Conservation (phyloP, 2,329 filamentous ascomycete species). For the Lachnellula arida region DNA sequence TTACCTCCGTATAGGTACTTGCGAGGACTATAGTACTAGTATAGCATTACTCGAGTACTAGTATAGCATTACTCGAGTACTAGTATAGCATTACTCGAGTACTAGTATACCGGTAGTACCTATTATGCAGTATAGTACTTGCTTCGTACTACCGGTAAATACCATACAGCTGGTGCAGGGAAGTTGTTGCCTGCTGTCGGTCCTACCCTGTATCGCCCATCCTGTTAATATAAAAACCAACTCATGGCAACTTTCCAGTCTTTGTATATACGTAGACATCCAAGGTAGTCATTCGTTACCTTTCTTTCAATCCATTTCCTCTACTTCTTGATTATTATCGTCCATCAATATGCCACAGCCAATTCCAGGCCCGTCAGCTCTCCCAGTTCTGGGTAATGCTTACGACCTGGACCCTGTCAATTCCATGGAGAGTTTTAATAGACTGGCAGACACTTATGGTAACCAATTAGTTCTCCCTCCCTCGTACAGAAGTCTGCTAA, state of each 20-base stretch:
- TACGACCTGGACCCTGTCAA: conserved; percentile 56
- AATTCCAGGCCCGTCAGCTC: conserved; percentile 59
- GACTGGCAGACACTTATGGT: conserved; percentile 64
- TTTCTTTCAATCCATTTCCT: neutral
- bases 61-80: too few species aligned
- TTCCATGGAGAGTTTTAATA: conserved; percentile 49
- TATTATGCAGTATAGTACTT: too few species aligned
- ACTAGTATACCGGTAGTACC: too few species aligned
- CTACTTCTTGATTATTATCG: neutral
- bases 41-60: too few species aligned
- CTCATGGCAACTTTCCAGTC: neutral
- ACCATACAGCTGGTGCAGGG: too few species aligned
- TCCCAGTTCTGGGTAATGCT: conserved; percentile 63
- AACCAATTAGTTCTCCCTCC: conserved; percentile 12
- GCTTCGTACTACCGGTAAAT: too few species aligned
- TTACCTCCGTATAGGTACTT: too few species aligned
- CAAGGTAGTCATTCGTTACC: neutral
- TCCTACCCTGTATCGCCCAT: neutral
- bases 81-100: too few species aligned
- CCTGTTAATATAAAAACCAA: neutral
- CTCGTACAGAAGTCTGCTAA: neutral
- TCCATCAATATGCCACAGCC: conserved; percentile 26
- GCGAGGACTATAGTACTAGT: too few species aligned
- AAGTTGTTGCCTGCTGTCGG: neutral
- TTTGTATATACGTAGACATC: neutral